phyloP scores from a whole-genome alignment of 1,284 basidiomycete species.

The Athelia sp. region DNA sequence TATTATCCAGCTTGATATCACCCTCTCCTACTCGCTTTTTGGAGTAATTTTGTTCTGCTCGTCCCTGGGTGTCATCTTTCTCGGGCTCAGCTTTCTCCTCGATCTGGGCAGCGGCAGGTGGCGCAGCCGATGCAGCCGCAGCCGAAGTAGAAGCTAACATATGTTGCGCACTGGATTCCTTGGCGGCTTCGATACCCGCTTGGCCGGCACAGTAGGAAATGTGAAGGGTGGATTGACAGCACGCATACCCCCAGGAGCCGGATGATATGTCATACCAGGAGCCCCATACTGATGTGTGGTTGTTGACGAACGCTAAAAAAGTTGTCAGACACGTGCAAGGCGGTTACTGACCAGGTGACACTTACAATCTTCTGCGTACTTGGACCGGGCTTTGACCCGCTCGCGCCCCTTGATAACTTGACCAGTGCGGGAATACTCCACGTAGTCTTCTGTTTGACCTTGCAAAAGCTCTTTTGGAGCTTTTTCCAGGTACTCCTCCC shows the following conservation, averaged over 20 bases:
- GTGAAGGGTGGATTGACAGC: slow-evolving; percentile 87
- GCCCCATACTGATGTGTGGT: slow-evolving; percentile 94
- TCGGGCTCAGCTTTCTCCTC: slow-evolving; percentile 14
- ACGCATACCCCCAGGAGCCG: slow-evolving; percentile 88
- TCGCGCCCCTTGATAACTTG: slow-evolving; percentile 92
- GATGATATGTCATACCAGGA: slow-evolving; percentile 82
- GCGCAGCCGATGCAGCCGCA: slow-evolving; percentile 16
- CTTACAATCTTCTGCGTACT: slow-evolving; percentile 93
- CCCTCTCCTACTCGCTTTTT: slow-evolving; percentile 74
- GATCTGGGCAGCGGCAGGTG: slow-evolving; percentile 11
- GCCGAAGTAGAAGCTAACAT: slow-evolving; percentile 45
- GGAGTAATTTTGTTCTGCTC: slow-evolving; percentile 56
- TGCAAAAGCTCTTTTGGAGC: slow-evolving; percentile 85
- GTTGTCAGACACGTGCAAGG: slow-evolving; percentile 7
- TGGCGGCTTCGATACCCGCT: slow-evolving; percentile 79
- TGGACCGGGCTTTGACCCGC: slow-evolving; percentile 77
- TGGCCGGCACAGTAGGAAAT: slow-evolving; percentile 91
- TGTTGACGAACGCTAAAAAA: slow-evolving; percentile 77
- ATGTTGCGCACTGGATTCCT: slow-evolving; percentile 65
- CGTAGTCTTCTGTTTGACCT: slow-evolving; percentile 96
- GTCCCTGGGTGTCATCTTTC: slow-evolving; percentile 31
- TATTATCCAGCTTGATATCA: slow-evolving; percentile 67
- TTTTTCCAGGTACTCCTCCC: slow-evolving; percentile 87
- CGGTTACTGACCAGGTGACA: slow-evolving; percentile 10
- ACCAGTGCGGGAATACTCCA: slow-evolving; percentile 94